These are phyloP conservation scores for Aureobasidium leucospermi DNA, from an alignment of 2,329 filamentous ascomycete genomes.

Conservation along the genomic window DNA sequence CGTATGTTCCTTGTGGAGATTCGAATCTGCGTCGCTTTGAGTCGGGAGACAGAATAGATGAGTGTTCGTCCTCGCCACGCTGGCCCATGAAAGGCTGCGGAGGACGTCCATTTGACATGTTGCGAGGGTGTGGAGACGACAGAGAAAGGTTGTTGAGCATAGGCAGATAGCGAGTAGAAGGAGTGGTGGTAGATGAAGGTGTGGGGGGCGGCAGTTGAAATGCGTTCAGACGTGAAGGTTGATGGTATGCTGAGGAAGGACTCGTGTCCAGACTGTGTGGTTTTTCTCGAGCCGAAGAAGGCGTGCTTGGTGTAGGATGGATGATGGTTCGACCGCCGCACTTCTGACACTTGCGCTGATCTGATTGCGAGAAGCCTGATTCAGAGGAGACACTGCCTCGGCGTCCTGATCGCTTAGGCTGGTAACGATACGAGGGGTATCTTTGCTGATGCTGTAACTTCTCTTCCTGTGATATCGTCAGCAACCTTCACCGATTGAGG, in stretches of 20 bases:
- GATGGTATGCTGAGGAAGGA: constrained; percentile 6
- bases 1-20: constrained; percentile 33
- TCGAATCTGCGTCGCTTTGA: constrained; percentile 57
- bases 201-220: constrained; percentile 23
- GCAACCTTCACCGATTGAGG: not conserved
- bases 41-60: constrained; percentile 45
- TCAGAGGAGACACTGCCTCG: constrained; percentile 24
- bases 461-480: constrained; percentile 54
- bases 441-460: constrained; percentile 81
- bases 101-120: constrained; percentile 9
- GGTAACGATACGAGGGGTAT: constrained; percentile 91
- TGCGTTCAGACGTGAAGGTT: constrained; percentile 10
- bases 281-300: constrained; percentile 18
- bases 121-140: constrained; percentile 26
- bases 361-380: constrained; percentile 19
- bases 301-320: constrained; percentile 21
- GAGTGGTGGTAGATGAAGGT: constrained; percentile 25
- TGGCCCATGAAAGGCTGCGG: not conserved
- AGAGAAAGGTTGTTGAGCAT: constrained; percentile 29
- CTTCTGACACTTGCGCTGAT: constrained; percentile 54
- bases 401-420: constrained; percentile 59
- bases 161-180: constrained; percentile 29
- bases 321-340: constrained; percentile 61
- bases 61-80: constrained; percentile 31
- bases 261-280: constrained; percentile 8